Evolutionary conservation across 2,329 filamentous ascomycete genomes (phyloP).

Genomic region (Scedosporium aurantiacum): DNA sequence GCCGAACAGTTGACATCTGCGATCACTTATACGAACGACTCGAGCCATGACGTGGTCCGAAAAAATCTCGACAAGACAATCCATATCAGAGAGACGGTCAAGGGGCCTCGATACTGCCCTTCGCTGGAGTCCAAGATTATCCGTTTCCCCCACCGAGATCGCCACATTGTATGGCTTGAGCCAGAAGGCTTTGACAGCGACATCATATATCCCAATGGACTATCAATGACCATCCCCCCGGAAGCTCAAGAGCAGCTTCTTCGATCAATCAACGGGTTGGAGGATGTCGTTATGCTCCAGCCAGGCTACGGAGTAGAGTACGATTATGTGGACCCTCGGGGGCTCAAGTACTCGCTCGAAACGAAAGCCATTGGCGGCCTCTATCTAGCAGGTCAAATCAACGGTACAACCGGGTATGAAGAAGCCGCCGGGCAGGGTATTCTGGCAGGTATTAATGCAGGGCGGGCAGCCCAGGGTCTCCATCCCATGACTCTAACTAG

Average conservation of each 20-base stretch:
- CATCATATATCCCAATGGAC: constrained; percentile 88
- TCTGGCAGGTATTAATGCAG: constrained; percentile 87
- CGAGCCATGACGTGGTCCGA: constrained; percentile 72
- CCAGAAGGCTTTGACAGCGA: constrained; percentile 88
- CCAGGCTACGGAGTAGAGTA: constrained; percentile 97
- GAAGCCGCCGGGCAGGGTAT: constrained; percentile 92
- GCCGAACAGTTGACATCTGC: constrained; percentile 76
- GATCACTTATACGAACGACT: constrained; percentile 76
- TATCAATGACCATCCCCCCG: constrained; percentile 91
- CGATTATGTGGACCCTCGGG: constrained; percentile 92
- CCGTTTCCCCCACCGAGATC: constrained; percentile 67
- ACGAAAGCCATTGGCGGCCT: constrained; percentile 85
- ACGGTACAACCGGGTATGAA: constrained; percentile 96
- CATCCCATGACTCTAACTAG: constrained; percentile 59
- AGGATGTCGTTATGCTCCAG: constrained; percentile 84
- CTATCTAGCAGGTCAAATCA: constrained; percentile 92
- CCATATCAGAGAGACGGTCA: constrained; percentile 90
- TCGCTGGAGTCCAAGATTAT: constrained; percentile 92
- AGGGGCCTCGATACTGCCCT: constrained; percentile 88
- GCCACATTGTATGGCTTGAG: constrained; percentile 92
- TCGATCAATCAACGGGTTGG: constrained; percentile 78
- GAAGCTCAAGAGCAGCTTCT: constrained; percentile 78
- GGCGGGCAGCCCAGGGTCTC: constrained; percentile 60
- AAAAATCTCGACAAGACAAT: constrained; percentile 91
- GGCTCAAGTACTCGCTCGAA: constrained; percentile 78